These are phyloP conservation scores for Debaryomyces maramus DNA, from an alignment of 805 yeast species.

Conservation along the genomic window DNA sequence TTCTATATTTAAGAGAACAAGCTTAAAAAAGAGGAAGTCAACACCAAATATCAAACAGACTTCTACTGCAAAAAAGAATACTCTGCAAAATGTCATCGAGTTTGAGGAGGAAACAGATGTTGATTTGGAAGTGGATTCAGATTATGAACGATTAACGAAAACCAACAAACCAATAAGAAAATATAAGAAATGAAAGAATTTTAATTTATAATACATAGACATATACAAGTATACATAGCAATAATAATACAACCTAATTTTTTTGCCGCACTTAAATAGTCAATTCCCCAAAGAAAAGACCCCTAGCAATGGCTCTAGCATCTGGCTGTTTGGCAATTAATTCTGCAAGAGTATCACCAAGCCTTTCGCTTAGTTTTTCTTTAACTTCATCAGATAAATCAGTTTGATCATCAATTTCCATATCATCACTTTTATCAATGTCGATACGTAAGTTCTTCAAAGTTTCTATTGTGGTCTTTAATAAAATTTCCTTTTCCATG, in stretches of 20 bases:
- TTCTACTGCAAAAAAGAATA: not conserved
- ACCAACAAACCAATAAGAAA: conserved; percentile 1
- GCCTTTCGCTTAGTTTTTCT: conserved; percentile 50
- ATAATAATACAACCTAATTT: not conserved
- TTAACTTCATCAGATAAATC: conserved; percentile 35
- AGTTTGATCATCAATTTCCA: conserved; percentile 27
- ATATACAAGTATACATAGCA: not conserved
- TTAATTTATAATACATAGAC: conserved; percentile 1
- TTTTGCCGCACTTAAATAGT: conserved; percentile 13
- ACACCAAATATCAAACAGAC: not conserved
- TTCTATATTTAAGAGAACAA: not conserved
- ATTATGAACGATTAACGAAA: conserved; percentile 7
- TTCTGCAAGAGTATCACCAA: conserved; percentile 60
- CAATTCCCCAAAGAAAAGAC: conserved; percentile 72
- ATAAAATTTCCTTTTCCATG: conserved; percentile 48
- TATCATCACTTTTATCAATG: conserved; percentile 28
- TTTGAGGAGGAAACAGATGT: too few relatives aligned
- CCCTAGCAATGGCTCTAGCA: conserved; percentile 54
- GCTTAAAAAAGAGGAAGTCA: conserved; percentile 5
- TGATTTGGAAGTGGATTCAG: conserved; percentile 9
- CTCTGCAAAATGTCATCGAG: conserved; percentile 2
- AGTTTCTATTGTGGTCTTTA: conserved; percentile 52
- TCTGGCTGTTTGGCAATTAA: conserved; percentile 47
- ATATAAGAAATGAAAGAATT: conserved; percentile 1
- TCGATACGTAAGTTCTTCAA: conserved; percentile 48